Base-by-base conservation (phyloP, 192 early-diverging fungal genomes). In the Coemansia aciculifera region DNA sequence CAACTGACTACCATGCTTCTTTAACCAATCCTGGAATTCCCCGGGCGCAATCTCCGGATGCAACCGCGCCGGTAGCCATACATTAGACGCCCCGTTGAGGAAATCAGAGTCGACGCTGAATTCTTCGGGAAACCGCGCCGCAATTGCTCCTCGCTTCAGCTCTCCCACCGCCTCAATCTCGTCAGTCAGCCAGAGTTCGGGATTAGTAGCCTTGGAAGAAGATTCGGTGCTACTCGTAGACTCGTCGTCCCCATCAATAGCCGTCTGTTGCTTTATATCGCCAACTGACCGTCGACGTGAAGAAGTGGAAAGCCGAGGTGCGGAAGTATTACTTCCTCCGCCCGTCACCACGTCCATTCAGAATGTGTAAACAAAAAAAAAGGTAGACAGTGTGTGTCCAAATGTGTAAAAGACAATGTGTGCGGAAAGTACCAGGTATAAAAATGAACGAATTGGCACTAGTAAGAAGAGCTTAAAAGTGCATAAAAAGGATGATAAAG, bases 41-140 rank as follows among this genome's bases (percentile, higher is more conserved):
- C 74, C 76, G 2, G 85, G 85, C 10, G 85, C 85, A 56, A 86
- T 80, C 68, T 86, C 85, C 1, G 85, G 85, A 29, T 86, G 85
- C 57, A 85, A 59, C 38, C 80, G 71, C n/a, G 85, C 85, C n/a
- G 85, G 85, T 11, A 86, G 71, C 85, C 85, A 86, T 23, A 86
- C 76, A 39, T 84, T 77, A 15, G 77, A 65, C 36, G 69, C 74
- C 10, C 71, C 73, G 52, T 72, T 74, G 4, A 83, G 72, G 57
- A 82, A 67, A 64, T 77, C 74, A 1, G 80, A 77, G 42, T 83
- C 80, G 0, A 83, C 66, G 42, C 66, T 83, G 64, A 83, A 83
- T 54, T 86, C 81, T 17, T 86, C 82, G 0, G 84, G 85, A 60
- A 86, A 86, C 49, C 65, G 80, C 9, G 85, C 85, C 2, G 75